These are phyloP conservation scores for Alternaria alternata DNA, from an alignment of 2,329 filamentous ascomycete species.

Conservation along the genomic window DNA sequence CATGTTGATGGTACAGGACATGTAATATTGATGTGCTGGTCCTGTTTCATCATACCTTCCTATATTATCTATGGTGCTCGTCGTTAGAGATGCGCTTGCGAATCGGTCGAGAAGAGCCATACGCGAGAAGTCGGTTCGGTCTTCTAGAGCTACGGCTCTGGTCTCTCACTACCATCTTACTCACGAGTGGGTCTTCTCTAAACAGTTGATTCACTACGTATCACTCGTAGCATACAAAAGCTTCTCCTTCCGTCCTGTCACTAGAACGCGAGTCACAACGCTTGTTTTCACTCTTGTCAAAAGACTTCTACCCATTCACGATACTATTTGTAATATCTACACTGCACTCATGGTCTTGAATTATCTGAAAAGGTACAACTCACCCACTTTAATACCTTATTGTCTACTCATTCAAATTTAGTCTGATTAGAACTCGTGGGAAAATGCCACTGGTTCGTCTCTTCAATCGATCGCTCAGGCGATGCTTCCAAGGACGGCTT, in stretches of 20 bases:
- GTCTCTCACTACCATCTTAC: background rate
- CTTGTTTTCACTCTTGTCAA: background rate
- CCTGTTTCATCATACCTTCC: background rate
- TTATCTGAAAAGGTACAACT: background rate
- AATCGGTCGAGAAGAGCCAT: background rate
- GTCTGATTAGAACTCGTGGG: background rate
- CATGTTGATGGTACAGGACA: background rate
- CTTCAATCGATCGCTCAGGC: background rate
- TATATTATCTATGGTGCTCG: rapidly evolving
- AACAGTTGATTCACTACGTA: background rate
- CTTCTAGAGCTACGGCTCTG: background rate
- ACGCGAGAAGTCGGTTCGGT: background rate
- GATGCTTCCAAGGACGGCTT: background rate
- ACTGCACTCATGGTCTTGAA: background rate
- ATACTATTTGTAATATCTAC: background rate
- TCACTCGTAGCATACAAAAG: background rate
- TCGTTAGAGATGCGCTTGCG: background rate
- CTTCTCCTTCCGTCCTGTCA: background rate
- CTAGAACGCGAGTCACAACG: background rate
- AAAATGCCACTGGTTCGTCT: background rate
- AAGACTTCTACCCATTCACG: background rate
- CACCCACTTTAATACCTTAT: background rate
- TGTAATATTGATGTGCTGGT: background rate
- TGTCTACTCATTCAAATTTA: background rate
- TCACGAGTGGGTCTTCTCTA: background rate